Evolutionary conservation across 1,139 yeast genomes (phyloP), one percentile per base, ranked within the genome.

Genomic region (Taiozyma sp.): DNA sequence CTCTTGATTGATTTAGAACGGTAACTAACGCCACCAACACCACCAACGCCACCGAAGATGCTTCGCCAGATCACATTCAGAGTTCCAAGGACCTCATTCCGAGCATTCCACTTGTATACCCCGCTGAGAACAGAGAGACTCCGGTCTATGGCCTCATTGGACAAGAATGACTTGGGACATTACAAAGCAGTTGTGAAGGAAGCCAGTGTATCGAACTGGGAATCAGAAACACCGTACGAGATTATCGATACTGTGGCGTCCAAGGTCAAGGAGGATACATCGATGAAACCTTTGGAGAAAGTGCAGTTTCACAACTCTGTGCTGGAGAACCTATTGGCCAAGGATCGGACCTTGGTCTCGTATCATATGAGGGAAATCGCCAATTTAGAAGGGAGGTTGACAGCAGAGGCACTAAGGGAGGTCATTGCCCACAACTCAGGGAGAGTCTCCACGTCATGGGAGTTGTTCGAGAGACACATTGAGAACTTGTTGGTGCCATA

Each of bases 391-490:
- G 59, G 54, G 4, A 9, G 14, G 3, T 16, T 59, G 16, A 47
- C 53, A 0, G 9, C 41, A 1, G 52, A 47, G 2, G 54, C 65
- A 2, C 23, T 61, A 13, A 43, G 40, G 8, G 56, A 60, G 45
- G 53, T 62, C 14, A 51, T 62, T 9, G 51, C 49, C 32, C 30
- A 52, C n/a, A 62, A 62, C 39, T 56, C 63, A 16, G 65, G 65
- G 1, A 52, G 65, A 16, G 64, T 61, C 1, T 48, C 53, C 29
- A 48, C 60, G 1, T 57, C 64, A 2, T 62, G 62, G 61, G 65
- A 62, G 47, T 44, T 62, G 4, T 59, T 61, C 38, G 54, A 48
- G 24, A 51, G 51, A 10, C 49, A 56, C 49, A 38, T 50, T 10
- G 9, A 23, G 0, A 39, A 39, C 16, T 23, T 41, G 12, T 19